phyloP scores from a whole-genome alignment of 1,284 basidiomycete genomes.

The Fistulinella cinereoalba region DNA sequence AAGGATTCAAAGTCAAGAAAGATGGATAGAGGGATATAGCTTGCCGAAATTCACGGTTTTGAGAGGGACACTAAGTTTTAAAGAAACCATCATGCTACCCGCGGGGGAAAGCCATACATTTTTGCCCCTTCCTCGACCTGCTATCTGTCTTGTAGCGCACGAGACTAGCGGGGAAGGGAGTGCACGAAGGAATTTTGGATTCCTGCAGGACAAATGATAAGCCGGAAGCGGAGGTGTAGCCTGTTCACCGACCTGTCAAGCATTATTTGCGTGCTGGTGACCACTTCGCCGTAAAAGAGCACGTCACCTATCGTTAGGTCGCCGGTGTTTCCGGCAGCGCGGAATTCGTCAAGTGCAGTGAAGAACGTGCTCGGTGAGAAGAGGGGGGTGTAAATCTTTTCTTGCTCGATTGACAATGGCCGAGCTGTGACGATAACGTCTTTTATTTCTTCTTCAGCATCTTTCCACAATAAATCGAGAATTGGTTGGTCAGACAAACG shows the following conservation, averaged over 20 bases:
- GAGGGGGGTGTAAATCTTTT: conserved; percentile 43
- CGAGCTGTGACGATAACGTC: conserved; percentile 48
- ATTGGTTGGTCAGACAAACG: conserved; percentile 18
- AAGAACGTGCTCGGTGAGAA: conserved; percentile 59
- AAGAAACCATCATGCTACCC: conserved; percentile 87
- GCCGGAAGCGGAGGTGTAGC: background rate
- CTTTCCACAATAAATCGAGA: conserved; percentile 15
- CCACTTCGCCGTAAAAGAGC: conserved; percentile 83
- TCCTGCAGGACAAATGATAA: conserved; percentile 47
- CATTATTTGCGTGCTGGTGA: conserved; percentile 95
- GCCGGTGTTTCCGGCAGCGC: conserved; percentile 18
- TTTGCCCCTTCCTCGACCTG: conserved; percentile 84
- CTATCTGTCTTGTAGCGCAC: conserved; percentile 84
- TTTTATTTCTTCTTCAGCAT: conserved; percentile 39
- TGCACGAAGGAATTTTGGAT: conserved; percentile 65
- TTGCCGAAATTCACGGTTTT: conserved; percentile 13
- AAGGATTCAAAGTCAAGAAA: background rate
- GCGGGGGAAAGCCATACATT: conserved; percentile 94
- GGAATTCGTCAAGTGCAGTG: conserved; percentile 32
- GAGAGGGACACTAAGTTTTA: conserved; percentile 66
- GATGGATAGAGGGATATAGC: background rate
- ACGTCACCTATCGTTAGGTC: conserved; percentile 70
- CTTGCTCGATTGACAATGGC: conserved; percentile 41
- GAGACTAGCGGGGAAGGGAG: conserved; percentile 79
- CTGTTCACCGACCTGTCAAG: conserved; percentile 73